These are phyloP conservation scores for Pharus latifolius DNA, from an alignment of 176 grass and related monocot species.

Conservation along the genomic window DNA sequence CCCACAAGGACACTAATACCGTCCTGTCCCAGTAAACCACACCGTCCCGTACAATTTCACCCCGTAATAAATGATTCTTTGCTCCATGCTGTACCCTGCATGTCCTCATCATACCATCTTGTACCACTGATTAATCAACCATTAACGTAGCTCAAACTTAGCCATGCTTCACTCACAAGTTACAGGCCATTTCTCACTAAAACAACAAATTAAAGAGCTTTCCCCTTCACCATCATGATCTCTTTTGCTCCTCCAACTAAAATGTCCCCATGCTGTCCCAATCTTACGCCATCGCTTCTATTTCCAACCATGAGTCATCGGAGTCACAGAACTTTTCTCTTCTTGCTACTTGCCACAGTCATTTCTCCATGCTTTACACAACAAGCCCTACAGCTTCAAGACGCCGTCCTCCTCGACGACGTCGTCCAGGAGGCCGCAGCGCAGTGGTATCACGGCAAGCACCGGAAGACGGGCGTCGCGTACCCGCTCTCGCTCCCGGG, in stretches of 20 bases:
- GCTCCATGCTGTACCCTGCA: neutral
- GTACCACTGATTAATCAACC: conserved; percentile 9
- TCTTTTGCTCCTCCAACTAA: conserved; percentile 27
- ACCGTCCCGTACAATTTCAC: conserved; percentile 10
- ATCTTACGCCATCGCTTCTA: conserved; percentile 6
- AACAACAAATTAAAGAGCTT: neutral
- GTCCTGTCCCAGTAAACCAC: conserved; percentile 4
- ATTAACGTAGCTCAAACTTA: conserved; percentile 7
- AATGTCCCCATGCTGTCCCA: conserved; percentile 42
- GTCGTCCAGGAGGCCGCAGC: conserved; percentile 56
- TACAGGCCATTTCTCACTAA: neutral
- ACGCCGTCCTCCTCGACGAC: conserved; percentile 50
- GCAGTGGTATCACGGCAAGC: conserved; percentile 41
- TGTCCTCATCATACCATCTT: neutral
- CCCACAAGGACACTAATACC: conserved; percentile 6
- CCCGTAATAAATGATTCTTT: conserved; percentile 18
- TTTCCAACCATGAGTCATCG: conserved; percentile 12
- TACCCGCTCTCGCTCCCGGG: conserved; percentile 56
- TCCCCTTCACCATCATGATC: conserved; percentile 24
- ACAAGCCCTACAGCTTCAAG: conserved; percentile 35
- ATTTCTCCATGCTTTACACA: neutral
- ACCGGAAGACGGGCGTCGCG: conserved; percentile 49
- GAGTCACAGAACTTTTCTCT: neutral
- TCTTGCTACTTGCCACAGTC: neutral
- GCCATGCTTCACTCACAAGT: conserved; percentile 30